Base-by-base conservation (phyloP, 306 rosid genomes). In the Hippophae tibetana region DNA sequence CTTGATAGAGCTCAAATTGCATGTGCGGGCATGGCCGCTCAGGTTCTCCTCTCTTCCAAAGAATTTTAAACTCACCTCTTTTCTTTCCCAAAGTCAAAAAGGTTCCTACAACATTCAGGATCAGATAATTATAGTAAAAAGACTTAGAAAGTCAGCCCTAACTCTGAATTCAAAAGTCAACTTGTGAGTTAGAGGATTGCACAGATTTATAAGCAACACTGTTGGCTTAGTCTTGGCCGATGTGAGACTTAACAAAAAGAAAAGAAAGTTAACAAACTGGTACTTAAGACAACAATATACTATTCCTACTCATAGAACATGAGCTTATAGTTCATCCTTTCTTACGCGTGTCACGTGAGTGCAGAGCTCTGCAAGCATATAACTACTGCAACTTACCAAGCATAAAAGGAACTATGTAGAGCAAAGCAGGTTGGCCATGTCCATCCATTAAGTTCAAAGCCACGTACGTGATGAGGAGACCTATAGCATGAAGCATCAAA, bases 381-480 rank as follows among this genome's bases (percentile, higher is more conserved):
- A 48, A 48, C 52, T 13, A 48, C 13, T 27, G 60, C n/a, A 2
- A 53, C 96, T 80, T 67, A 93, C 99, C 97, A 8, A 93, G 88
- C 13, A 89, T 93, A 70, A 93, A 93, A 8, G 99, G 99, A 49
- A 93, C 99, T 53, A 88, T 93, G 80, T 88, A 93, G 54, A 93
- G 86, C 75, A 93, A 77, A 69, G 99, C 99, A 0, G 99, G 99
- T 69, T 93, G 99, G 63, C 97, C 99, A 67, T 88, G 99, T 54
- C 95, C 99, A 56, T 93, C 99, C 99, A 93, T 93, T 72, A 93
- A 70, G 86, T 93, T 93, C 82, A 93, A 76, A 68, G 99, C 99
- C 62, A 93, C 81, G 25, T 93, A 93, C 23, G 99, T 93, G 79
- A 93, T 46, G 23, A 93, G 90, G 40, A 93, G 95, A 69, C 99